Evolutionary conservation across 2,329 filamentous ascomycete species (phyloP), one percentile per base, ranked within the genome.

Genomic region (Epichloe aotearoae): DNA sequence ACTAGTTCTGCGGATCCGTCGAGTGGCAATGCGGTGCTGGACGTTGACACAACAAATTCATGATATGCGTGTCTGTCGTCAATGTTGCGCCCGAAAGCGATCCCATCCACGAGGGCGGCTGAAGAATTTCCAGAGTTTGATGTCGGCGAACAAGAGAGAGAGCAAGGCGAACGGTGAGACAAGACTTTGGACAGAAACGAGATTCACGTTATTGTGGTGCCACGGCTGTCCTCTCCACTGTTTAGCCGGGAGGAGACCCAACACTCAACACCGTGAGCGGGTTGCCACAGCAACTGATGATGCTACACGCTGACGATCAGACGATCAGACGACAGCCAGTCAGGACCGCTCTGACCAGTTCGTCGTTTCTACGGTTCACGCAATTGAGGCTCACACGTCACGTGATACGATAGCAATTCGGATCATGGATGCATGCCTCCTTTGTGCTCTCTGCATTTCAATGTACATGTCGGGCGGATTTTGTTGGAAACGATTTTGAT

Each of bases 261-360:
- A 30, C 26, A 11, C 26, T 30, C 49, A 36, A 23, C 23, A 40
- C 47, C 43, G 43, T 15, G 45, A 1, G 7, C 14, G 34, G 14
- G 41, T 50, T 50, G 47, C 20, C 34, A 50, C 40, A 41, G 34
- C 47, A 50, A 50, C 47, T 41, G 39, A 34, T 15, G 14, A 15
- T 15, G 36, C 12, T 42, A 36, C 49, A 19, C 42, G 42, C 12
- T 5, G 42, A 45, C 20, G 23, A 33, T 45, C 26, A 12, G 42
- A 45, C 20, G 23, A 33, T 45, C 26, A 12, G 40, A 23, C 14
- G 10, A 42, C 14, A 45, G 42, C 42, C 42, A 45, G 5, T 45
- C 26, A 45, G 8, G 30, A 1, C n/a, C n/a, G 19, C n/a, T 14
- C 40, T 15, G 7, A 19, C 40, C 19, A 42, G 40, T 41, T 20